Base-by-base conservation (phyloP, 805 yeast genomes). In the Cephaloascus albidus region DNA sequence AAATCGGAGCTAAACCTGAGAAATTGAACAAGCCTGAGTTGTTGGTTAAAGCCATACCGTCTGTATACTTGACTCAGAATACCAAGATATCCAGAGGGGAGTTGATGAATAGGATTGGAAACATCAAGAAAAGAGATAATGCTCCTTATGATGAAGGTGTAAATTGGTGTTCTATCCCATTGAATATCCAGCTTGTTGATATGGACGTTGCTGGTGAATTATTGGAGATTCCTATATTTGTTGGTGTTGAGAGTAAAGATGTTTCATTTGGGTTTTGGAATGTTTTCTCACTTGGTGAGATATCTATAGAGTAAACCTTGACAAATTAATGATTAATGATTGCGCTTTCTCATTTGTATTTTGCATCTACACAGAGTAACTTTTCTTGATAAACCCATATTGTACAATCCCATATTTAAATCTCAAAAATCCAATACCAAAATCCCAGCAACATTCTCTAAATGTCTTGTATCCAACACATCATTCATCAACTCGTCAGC, bases 381-480 rank as follows among this genome's bases (percentile, higher is more conserved):
- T n/a, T n/a, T n/a, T n/a, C n/a, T n/a, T n/a, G n/a, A n/a, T n/a
- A n/a, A n/a, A n/a, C n/a, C n/a, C n/a, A n/a, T n/a, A n/a, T n/a
- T n/a, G n/a, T n/a, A n/a, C n/a, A n/a, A n/a, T 14, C n/a, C 39
- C 58, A 4, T 63, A 63, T 3, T 37, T 36, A 12, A 16, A 51
- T 30, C 39, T 15, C 46, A 78, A 48, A 78, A 78, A 48, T 78
- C 85, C 45, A 78, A 47, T 16, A 76, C 65, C 30, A 78, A 56
- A 28, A 77, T 55, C 2, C 85, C 85, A 3, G 81, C 74, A 17
- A 78, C 59, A 18, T 70, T 72, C 17, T 71, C 68, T 37, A 78
- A 50, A 54, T 78, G 80, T 33, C 74, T 63, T 3, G 76, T 63
- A 49, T 78, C 82, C 37, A 78, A 50, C 10, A 63, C 62, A 39